Percentiles rank a stretch among this genome's conserved stretches.
Evolutionary conservation across 73 alveolate genomes (phyloP).

Genomic region (Paramecium tetraurelia): DNA sequence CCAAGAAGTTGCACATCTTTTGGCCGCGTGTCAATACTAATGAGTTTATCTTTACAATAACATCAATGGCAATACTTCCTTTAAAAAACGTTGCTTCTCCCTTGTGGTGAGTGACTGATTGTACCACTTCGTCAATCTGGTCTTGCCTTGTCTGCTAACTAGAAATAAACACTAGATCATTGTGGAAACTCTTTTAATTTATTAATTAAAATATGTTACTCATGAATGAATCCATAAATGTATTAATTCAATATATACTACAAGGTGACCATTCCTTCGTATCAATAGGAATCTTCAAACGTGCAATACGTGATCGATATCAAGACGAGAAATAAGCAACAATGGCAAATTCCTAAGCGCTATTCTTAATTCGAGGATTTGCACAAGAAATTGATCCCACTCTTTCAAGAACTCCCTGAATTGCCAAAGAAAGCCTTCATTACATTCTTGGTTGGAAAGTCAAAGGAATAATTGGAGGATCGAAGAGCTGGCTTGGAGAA

Average conservation of each 20-base stretch:
- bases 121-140: constrained; percentile 62
- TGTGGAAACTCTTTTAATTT: not conserved
- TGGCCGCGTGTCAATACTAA: constrained; percentile 58
- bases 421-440: constrained; percentile 45
- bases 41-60: constrained; percentile 39
- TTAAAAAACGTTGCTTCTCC: constrained; percentile 51
- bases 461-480: constrained; percentile 48
- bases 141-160: constrained; percentile 58
- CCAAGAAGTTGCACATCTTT: constrained; percentile 60
- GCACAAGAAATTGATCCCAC: constrained; percentile 32
- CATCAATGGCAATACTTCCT: constrained; percentile 23
- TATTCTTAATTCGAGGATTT: constrained; percentile 59
- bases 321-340: constrained; percentile 22
- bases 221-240: constrained; percentile 9
- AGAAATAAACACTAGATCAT: constrained; percentile 62
- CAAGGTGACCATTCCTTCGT: not conserved
- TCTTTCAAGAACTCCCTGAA: constrained; percentile 42
- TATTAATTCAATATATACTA: not conserved
- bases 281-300: not conserved
- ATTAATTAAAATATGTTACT: not conserved
- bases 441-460: constrained; percentile 50
- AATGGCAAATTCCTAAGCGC: constrained; percentile 51
- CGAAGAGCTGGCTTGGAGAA: constrained; percentile 52
- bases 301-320: constrained; percentile 21
- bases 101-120: constrained; percentile 55